These are phyloP conservation scores for Grigorovia transvaalensis DNA, from an alignment of 805 yeast species.

Conservation along the genomic window DNA sequence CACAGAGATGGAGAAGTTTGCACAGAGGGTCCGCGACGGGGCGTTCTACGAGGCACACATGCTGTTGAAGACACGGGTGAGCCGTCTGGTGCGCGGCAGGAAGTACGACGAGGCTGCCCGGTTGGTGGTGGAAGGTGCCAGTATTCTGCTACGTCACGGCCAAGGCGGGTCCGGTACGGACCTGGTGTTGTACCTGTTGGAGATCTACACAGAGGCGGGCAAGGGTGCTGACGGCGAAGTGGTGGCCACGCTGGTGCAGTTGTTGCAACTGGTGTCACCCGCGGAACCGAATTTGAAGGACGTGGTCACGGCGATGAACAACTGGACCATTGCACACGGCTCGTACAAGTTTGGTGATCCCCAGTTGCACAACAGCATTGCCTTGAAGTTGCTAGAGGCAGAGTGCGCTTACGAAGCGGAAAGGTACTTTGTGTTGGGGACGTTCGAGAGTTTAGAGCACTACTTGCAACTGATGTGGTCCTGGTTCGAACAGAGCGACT, in stretches of 20 bases:
- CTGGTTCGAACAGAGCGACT: slow-evolving; percentile 34
- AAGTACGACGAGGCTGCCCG: slow-evolving; percentile 69
- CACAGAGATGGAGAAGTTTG: slow-evolving; percentile 50
- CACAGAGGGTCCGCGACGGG: slow-evolving; percentile 55
- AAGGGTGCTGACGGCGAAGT: slow-evolving; percentile 30
- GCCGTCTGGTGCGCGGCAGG: slow-evolving; percentile 63
- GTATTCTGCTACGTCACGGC: slow-evolving; percentile 52
- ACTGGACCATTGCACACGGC: slow-evolving; percentile 51
- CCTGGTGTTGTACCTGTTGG: slow-evolving; percentile 59
- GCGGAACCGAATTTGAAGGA: slow-evolving; percentile 54
- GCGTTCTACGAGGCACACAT: slow-evolving; percentile 95
- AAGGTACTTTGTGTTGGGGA: slow-evolving; percentile 59
- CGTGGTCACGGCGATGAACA: slow-evolving; percentile 52
- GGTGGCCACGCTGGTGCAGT: slow-evolving; percentile 38
- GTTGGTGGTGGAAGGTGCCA: slow-evolving; percentile 59
- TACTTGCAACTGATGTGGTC: slow-evolving; percentile 36
- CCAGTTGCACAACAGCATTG: slow-evolving; percentile 63
- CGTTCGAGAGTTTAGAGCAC: slow-evolving; percentile 41
- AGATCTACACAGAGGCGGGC: slow-evolving; percentile 45
- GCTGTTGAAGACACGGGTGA: slow-evolving; percentile 80
- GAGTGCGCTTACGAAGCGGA: slow-evolving; percentile 58
- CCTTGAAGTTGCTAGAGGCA: slow-evolving; percentile 44
- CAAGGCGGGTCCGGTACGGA: slow-evolving; percentile 81
- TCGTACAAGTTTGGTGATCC: slow-evolving; percentile 59
- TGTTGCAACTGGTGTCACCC: slow-evolving; percentile 35